Evolutionary conservation across 495 filamentous ascomycete species (phyloP), one percentile per base, ranked within the genome.

Genomic region (Talaromyces nanjingensis): DNA sequence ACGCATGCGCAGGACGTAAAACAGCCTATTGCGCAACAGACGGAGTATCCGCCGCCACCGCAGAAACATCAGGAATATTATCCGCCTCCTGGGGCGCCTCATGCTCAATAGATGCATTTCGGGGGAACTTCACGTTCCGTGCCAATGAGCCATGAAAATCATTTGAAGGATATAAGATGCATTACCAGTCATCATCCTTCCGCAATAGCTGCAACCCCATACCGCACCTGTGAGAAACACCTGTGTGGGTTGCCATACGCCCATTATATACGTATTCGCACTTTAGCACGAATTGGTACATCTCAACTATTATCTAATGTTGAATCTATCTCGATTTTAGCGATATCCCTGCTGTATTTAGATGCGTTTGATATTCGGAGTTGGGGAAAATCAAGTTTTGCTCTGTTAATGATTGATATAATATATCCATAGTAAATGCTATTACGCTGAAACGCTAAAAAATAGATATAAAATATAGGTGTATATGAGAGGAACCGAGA

Each of bases 291-390:
- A 18, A 45, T 4, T 45, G 39, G 45, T 49, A 49, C 45, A 49
- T 49, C 45, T 49, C 45, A 49, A 49, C 45, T 49, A 20, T 49
- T 49, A 20, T 49, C 18, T 49, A 49, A 49, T 49, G 45, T 49
- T 49, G 18, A 49, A 49, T 56, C 24, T 56, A 24, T 54, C 11
- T 29, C 14, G 22, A 56, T 56, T 55, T 25, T 56, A 25, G 53
- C 27, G 53, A 56, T 56, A 27, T 29, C 53, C 53, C 22, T 56
- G 53, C 11, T 56, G 53, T 56, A 29, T 56, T 56, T 56, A 56
- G 53, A 56, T 27, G 27, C 27, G 22, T 56, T n/a, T 14, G 4
- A 20, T 29, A 29, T 56, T 27, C 24, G 53, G 53, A 56, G 53
- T 56, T 56, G 6, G 24, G 53, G 53, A 27, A n/a, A 56, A 14